Base-by-base conservation (phyloP, 768 basidiomycete genomes). In the Tricholoma matsutake region DNA sequence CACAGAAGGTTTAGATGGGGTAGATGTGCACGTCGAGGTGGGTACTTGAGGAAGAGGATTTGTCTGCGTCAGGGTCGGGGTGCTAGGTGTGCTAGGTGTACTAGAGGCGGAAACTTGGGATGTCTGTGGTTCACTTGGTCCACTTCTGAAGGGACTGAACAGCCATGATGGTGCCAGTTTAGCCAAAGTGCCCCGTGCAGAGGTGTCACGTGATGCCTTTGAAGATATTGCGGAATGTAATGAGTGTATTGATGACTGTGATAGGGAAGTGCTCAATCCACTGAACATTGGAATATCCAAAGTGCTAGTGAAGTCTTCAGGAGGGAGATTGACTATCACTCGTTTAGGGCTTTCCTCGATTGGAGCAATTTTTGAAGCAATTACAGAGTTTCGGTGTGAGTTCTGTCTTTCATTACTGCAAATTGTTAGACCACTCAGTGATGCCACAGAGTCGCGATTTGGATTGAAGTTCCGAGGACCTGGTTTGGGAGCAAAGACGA, bases 101-200 rank as follows among this genome's bases (percentile, higher is more conserved):
- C 81, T 79, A 4, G 83, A 81, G 3, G 79, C 85, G 31, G 83
- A 83, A 5, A 84, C 76, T 13, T 82, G 73, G 2, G 81, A 81
- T 1, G 85, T 86, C 64, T 88, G 85, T 1, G 88, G 81, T 69
- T 90, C 87, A 63, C 81, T 84, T 6, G 81, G 78, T 0, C 78
- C 82, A 60, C 82, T 85, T 34, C 89, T 78, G 71, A 93, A 92
- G 4, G 87, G 83, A 67, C 86, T 89, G 72, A 91, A 88, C 10
- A 92, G 72, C 91, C 91, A 92, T n/a, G 88, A 80, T 2, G 90
- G 83, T 1, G 89, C 78, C 43, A 91, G 78, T 67, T 86, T 89
- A 2, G 89, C 85, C 10, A 84, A 59, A 1, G 79, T 75, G 4
- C 74, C 69, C 28, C 79, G 81, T 6, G 71, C 67, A 45, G 75